Evolutionary conservation across 345 rosid species (phyloP).

Genomic region (Kernera saxatilis): DNA sequence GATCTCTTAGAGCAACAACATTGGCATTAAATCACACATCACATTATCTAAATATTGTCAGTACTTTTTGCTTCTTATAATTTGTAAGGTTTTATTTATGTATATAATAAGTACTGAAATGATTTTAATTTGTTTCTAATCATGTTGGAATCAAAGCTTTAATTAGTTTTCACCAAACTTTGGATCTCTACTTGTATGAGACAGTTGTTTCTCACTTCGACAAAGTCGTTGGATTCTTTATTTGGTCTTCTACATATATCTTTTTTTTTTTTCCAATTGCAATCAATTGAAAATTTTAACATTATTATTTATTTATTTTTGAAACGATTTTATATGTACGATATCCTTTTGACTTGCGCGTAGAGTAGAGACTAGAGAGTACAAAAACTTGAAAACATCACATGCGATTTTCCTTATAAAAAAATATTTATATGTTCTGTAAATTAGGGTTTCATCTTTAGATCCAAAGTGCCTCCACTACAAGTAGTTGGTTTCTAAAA

Average conservation of each 20-base stretch:
- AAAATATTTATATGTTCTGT: neutral
- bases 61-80: constrained; percentile 4
- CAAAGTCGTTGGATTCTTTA: constrained; percentile 22
- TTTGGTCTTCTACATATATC: neutral
- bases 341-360: constrained; percentile 22
- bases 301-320: neutral
- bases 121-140: neutral
- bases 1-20: constrained; percentile 5
- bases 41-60: constrained; percentile 14
- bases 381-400: constrained; percentile 20
- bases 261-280: neutral
- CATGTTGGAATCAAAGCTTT: constrained; percentile 15
- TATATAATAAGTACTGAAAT: neutral
- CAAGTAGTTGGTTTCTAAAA: constrained; percentile 15
- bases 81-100: neutral
- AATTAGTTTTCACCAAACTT: constrained; percentile 22
- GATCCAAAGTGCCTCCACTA: constrained; percentile 26
- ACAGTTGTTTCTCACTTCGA: constrained; percentile 33
- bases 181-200: constrained; percentile 25
- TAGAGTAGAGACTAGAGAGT: constrained; percentile 14
- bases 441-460: constrained; percentile 6
- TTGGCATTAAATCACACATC: constrained; percentile 13
- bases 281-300: neutral
- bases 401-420: constrained; percentile 15
- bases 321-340: neutral